These are phyloP conservation scores for Ligustrum vulgare DNA, from an alignment of 257 asterid genomes.

Conservation along the genomic window DNA sequence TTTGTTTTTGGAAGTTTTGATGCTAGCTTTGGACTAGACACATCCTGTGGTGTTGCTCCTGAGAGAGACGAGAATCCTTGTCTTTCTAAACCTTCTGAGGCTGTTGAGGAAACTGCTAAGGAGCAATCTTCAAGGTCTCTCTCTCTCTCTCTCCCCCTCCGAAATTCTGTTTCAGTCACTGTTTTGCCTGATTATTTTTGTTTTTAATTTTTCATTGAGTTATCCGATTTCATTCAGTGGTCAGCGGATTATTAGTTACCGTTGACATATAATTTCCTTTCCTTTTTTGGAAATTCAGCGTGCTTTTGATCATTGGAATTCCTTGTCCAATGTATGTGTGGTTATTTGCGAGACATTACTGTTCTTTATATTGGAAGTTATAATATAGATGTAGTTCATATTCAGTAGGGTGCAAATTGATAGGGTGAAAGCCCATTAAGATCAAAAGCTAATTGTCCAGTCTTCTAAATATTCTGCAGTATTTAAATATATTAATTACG, in stretches of 20 bases:
- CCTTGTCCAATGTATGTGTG: background rate
- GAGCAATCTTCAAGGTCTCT: slow-evolving; percentile 67
- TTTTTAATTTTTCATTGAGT: background rate
- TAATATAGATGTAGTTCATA: background rate
- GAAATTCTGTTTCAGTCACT: background rate
- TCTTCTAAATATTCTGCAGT: background rate
- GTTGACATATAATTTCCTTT: background rate
- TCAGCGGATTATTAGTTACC: background rate
- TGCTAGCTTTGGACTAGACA: slow-evolving; percentile 55
- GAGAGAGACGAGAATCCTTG: slow-evolving; percentile 42
- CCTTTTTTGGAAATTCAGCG: background rate
- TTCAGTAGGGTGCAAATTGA: background rate
- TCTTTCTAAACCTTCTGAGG: slow-evolving; percentile 52
- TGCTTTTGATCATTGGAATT: background rate
- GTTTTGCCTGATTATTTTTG: background rate
- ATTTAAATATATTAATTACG: background rate
- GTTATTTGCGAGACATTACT: background rate
- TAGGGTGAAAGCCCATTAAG: background rate
- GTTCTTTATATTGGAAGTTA: background rate
- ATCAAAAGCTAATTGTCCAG: background rate
- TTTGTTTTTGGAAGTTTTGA: slow-evolving; percentile 95
- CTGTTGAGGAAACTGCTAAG: slow-evolving; percentile 54
- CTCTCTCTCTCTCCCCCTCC: slow-evolving; percentile 10
- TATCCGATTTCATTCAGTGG: background rate
- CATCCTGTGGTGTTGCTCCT: slow-evolving; percentile 42